Evolutionary conservation across 2,329 filamentous ascomycete genomes (phyloP).

Genomic region (Clarireedia paspali): DNA sequence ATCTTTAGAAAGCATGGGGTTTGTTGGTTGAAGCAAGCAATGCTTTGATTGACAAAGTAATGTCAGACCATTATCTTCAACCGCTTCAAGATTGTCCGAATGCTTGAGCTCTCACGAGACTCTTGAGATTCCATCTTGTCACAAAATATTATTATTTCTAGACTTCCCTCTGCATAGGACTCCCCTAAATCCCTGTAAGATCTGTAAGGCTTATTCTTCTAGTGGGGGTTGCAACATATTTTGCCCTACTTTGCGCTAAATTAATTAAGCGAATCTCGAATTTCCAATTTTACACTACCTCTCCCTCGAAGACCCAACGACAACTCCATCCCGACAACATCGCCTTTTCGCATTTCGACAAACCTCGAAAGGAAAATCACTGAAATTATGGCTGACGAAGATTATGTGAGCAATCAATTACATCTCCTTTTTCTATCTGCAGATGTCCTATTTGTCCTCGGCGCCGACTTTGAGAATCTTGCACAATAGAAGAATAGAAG

Average conservation of each 20-base stretch:
- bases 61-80: too few relatives aligned
- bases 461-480: too few relatives aligned
- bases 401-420: conserved; percentile 52
- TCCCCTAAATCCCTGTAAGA: not conserved
- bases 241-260: conserved; percentile 6
- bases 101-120: too few relatives aligned
- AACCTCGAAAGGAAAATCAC: conserved; percentile 25
- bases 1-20: too few relatives aligned
- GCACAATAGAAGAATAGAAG: conserved; percentile 1
- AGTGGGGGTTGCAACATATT: not conserved
- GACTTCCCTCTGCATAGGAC: not conserved
- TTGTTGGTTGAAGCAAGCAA: too few relatives aligned
- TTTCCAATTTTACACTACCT: not conserved
- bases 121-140: not conserved
- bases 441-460: not conserved
- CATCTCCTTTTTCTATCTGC: not conserved
- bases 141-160: too few relatives aligned
- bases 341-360: conserved; percentile 22
- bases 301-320: conserved; percentile 2
- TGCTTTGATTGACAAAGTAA: too few relatives aligned
- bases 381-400: conserved; percentile 70
- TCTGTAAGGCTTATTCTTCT: not conserved
- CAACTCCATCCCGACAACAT: conserved; percentile 15
- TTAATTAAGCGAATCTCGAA: conserved; percentile 3
- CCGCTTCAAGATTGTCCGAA: too few relatives aligned